These are phyloP conservation scores for Aristolochia contorta DNA, from an alignment of 164 flowering plant species.

Conservation along the genomic window DNA sequence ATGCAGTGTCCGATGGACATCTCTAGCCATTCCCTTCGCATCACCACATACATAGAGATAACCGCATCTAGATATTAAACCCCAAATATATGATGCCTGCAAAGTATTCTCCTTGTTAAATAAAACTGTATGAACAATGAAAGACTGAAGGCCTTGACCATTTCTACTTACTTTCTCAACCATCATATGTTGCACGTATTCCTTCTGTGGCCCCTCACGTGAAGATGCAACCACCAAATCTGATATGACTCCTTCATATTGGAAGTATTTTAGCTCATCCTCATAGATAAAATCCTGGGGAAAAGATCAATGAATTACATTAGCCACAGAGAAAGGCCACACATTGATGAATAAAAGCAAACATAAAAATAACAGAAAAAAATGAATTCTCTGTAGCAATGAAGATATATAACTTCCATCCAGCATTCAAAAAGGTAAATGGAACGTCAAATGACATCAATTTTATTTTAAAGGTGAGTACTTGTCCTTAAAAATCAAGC, in stretches of 20 bases:
- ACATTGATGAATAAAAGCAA: too few relatives aligned
- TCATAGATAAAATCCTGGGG: constrained; percentile 82
- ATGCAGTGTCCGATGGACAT: constrained; percentile 83
- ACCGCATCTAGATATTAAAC: constrained; percentile 47
- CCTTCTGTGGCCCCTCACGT: constrained; percentile 76
- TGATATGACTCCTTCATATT: constrained; percentile 52
- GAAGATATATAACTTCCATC: too few relatives aligned
- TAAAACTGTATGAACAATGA: too few relatives aligned
- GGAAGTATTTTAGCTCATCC: constrained; percentile 64
- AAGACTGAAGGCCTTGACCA: too few relatives aligned
- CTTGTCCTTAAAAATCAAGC: too few relatives aligned
- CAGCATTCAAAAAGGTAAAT: too few relatives aligned
- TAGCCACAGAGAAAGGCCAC: neutral
- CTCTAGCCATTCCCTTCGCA: constrained; percentile 96
- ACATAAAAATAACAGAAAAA: too few relatives aligned
- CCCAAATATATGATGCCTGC: constrained; percentile 72
- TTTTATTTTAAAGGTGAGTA: too few relatives aligned
- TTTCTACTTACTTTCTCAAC: constrained; percentile 54
- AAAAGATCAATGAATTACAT: neutral
- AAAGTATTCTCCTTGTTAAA: neutral
- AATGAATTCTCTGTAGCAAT: too few relatives aligned
- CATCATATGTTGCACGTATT: constrained; percentile 95
- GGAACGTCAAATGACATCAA: too few relatives aligned
- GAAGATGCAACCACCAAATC: constrained; percentile 88
- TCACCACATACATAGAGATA: constrained; percentile 93